Evolutionary conservation across 1,139 yeast genomes (phyloP), one percentile per base, ranked within the genome.

Genomic region (Yamadazyma mexicana): DNA sequence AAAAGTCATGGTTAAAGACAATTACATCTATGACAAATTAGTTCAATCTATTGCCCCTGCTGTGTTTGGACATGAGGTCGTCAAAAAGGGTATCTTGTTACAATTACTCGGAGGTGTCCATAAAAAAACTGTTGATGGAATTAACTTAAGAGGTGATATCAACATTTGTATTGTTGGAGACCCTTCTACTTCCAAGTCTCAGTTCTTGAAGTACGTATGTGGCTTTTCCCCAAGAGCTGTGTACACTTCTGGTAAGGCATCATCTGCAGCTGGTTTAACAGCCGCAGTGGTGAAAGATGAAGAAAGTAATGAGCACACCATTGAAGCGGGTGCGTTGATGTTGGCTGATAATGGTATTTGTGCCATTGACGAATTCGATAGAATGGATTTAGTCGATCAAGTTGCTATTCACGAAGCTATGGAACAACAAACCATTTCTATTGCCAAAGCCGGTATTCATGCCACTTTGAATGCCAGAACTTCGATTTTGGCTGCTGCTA

Each of bases 331-430:
- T 61, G 99, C 99, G 2, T 73, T 92, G 44, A 92, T 92, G 99
- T 75, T 92, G 50, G 98, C 98, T 1, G 99, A 92, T 64, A 94
- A 92, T 59, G 99, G 99, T 47, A 87, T 92, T 46, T 92, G 99
- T 74, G 95, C 97, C 48, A 92, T 92, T 64, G 99, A 92, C 61
- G 99, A 92, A 66, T 92, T 92, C 55, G 99, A 92, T 62, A 92
- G 94, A 70, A 92, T 92, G 98, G 98, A 92, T 62, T 64, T 92
- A 36, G 67, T 82, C 4, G 98, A 94, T 63, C 98, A 94, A 66
- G 98, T 92, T 43, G 98, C 98, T 3, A 92, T 92, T 70, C 99
- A 92, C 68, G 99, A 92, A 70, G 99, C 98, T 12, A 92, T 92
- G 99, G 98, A 92, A 72, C 98, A 92, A 65, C 98, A 92, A 62